phyloP scores from a whole-genome alignment of 2,329 filamentous ascomycete genomes.

The Pseudocercospora musae region DNA sequence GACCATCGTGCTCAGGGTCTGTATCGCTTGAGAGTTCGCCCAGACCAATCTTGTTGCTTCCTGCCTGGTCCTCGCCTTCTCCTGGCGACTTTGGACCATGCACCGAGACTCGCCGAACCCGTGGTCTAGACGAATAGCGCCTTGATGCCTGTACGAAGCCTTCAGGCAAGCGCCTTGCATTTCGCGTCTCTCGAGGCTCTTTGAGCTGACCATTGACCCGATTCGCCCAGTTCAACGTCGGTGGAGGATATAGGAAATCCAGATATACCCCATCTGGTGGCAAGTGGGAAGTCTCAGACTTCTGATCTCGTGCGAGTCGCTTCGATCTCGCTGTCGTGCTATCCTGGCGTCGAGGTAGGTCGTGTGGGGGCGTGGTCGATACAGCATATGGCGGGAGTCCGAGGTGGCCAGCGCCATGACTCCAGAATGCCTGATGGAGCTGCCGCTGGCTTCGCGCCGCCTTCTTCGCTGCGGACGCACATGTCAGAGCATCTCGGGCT shows the following conservation, averaged over 20 bases:
- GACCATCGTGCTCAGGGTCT: not conserved
- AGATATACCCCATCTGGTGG: conserved; percentile 33
- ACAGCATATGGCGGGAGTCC: conserved; percentile 33
- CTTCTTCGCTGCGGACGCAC: conserved; percentile 29
- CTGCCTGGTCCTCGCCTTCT: not conserved
- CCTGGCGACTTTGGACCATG: not conserved
- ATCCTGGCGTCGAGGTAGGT: conserved; percentile 15
- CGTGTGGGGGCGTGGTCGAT: conserved; percentile 4
- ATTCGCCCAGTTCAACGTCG: conserved; percentile 41
- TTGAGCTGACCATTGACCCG: conserved; percentile 16
- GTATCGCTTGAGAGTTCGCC: not conserved
- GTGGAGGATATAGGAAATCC: conserved; percentile 49
- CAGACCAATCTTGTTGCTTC: not conserved
- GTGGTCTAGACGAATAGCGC: conserved; percentile 26
- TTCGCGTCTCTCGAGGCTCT: conserved; percentile 30
- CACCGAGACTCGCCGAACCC: not conserved
- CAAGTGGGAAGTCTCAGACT: not conserved
- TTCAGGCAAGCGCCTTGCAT: conserved; percentile 25
- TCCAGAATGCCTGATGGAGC: conserved; percentile 56
- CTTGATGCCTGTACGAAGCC: conserved; percentile 29
- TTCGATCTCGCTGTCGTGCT: not conserved
- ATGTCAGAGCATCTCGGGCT: conserved; percentile 51
- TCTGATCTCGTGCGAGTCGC: not conserved
- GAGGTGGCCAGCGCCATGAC: conserved; percentile 51
- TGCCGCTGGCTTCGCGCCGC: conserved; percentile 45